These are phyloP conservation scores for Xylaria sp. DNA, from an alignment of 2,329 filamentous ascomycete species.

Conservation along the genomic window DNA sequence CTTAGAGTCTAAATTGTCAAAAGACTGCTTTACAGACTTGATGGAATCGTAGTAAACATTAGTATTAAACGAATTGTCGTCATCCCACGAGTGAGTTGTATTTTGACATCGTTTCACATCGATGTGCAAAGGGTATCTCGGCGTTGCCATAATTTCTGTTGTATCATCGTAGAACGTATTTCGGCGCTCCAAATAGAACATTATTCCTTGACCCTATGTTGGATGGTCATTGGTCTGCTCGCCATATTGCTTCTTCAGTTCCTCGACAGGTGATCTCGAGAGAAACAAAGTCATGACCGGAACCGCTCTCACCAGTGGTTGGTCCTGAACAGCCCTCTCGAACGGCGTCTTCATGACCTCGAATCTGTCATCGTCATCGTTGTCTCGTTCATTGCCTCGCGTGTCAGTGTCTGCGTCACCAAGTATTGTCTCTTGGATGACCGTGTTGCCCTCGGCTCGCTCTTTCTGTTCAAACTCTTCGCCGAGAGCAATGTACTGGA, in stretches of 20 bases:
- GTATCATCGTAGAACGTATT: background rate
- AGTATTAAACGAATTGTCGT: conserved; percentile 4
- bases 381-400: conserved; percentile 42
- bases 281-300: conserved; percentile 72
- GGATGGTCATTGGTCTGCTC: conserved; percentile 57
- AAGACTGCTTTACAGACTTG: conserved; percentile 22
- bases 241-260: conserved; percentile 62
- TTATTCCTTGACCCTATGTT: conserved; percentile 3
- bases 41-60: conserved; percentile 3
- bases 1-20: conserved; percentile 9
- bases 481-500: conserved; percentile 68
- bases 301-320: conserved; percentile 57
- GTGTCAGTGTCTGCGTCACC: conserved; percentile 43
- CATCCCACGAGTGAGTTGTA: background rate
- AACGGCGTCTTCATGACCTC: conserved; percentile 69
- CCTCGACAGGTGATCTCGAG: conserved; percentile 63
- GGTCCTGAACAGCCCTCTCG: conserved; percentile 63
- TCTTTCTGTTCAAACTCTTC: conserved; percentile 53
- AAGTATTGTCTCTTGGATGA: conserved; percentile 59
- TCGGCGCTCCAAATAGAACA: background rate
- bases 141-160: background rate
- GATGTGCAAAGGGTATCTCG: background rate
- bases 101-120: background rate
- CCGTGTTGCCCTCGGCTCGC: conserved; percentile 48
- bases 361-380: conserved; percentile 61